Base-by-base conservation (phyloP, 148 eudicot species). In the Silene uniflora region DNA sequence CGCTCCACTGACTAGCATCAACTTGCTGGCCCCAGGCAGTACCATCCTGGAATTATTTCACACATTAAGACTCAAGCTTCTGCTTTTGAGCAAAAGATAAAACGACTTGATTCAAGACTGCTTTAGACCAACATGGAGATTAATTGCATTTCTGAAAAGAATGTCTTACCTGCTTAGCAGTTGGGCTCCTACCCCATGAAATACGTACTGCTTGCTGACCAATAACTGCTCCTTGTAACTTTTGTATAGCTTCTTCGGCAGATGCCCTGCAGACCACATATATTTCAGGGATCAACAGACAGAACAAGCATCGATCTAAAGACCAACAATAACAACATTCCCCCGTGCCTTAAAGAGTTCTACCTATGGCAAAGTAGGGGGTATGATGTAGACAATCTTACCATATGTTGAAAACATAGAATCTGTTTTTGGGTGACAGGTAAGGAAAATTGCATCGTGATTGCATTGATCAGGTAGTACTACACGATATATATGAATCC, bases 241-340 rank as follows among this genome's bases (percentile, higher is more conserved):
- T 89, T 78, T 87, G 97, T 25, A 95, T 89, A 79, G 94, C 88
- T 74, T 91, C 99, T 85, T 95, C 99, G 49, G 99, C 99, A 78
- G 93, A 89, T 82, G 91, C 69, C 83, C 99, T 92, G 74, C 25
- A 71, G 39, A 85, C n/a, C 64, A 73, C 69, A 73, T 60, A 46
- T 18, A 39, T 27, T 64, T 23, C 11, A 27, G 9, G n/a, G 32
- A 42, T 22, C 49, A 56, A 44, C 68, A 44, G 46, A 62, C 62
- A 60, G 65, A 61, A 19, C 52, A 54, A 55, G 54, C 49, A 67
- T 52, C 17, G 18, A 52, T 10, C 42, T 46, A 39, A 64, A 18
- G 56, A 42, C 72, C 10, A 5, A 52, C 56, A 11, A 52, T 52
- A 52, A 49, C 4, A 52, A 14, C 56, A 52, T 13, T 13, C 5